Base-by-base conservation (phyloP, 2,329 filamentous ascomycete species). In the Hypoxylon rubiginosum region DNA sequence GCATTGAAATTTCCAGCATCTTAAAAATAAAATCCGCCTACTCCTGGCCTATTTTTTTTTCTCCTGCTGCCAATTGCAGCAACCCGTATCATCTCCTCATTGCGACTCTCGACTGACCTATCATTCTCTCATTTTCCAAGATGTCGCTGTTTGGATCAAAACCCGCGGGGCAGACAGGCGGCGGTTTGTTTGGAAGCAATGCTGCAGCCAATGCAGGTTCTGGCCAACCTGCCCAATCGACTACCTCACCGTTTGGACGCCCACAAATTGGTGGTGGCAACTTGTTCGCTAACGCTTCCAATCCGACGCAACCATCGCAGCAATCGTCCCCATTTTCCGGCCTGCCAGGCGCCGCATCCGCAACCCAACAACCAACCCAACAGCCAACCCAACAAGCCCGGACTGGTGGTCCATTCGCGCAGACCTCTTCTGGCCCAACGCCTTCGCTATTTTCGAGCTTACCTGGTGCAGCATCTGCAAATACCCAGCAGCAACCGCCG, bases 71-170 rank as follows among this genome's bases (percentile, higher is more conserved):
- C 56, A 65, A 53, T 63, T 61, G 58, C 58, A 50, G 67, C 52
- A 58, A 48, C 43, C 28, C 26, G 24, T 45, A 28, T 26, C 19
- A 62, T 46, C 48, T 58, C 10, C 43, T 26, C 8, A 26, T 4
- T 7, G 21, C 30, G 26, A 60, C 17, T 30, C 21, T 48, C 6
- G 15, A 51, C 45, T 8, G 32, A 17, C 39, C 36, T 51, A 54
- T 46, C 34, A 53, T 49, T 55, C 46, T 34, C n/a, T 28, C 39
- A 17, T 19, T 28, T 51, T n/a, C 32, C 41, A 56, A 48, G 41
- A 75, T 75, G 73, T 73, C 72, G 66, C 50, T 72, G 21, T 75
- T 74, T 49, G 51, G 58, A 24, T 4, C 17, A 57, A 67, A 65
- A 10, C 58, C 57, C 10, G 53, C 55, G 43, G 62, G 50, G 39